Conservation (phyloP, 1,139 yeast species). For the Ashbya aceris region DNA sequence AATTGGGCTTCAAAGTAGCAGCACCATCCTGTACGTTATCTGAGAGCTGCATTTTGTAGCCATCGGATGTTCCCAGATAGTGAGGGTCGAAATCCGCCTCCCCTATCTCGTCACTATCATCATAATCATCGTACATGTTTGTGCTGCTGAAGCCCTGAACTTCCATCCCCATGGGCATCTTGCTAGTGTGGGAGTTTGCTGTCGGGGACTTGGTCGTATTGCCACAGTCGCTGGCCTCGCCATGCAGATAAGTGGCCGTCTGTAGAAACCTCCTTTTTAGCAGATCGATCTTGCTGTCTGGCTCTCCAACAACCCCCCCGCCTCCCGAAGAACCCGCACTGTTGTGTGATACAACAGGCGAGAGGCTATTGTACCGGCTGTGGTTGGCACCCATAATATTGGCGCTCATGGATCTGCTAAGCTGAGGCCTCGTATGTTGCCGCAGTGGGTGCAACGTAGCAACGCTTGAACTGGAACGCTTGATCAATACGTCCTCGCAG, state of each 20-base stretch:
- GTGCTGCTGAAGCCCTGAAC: no score
- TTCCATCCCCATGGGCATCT: not conserved
- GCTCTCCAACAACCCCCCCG: not conserved
- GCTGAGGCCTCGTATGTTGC: constrained; percentile 14
- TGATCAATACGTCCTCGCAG: constrained; percentile 1
- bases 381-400: constrained; percentile 5
- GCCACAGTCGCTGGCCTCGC: not conserved
- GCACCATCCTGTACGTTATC: not conserved
- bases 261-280: constrained; percentile 1
- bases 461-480: constrained; percentile 1
- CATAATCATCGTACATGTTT: not conserved
- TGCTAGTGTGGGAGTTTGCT: not conserved
- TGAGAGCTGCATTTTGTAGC: not conserved
- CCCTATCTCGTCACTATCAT: constrained; percentile 3
- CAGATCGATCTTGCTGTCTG: constrained; percentile 1
- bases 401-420: constrained; percentile 10
- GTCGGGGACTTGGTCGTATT: not conserved
- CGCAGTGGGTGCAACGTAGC: constrained; percentile 17
- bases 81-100: constrained; percentile 8
- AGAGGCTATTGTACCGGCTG: no score
- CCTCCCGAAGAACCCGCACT: not conserved
- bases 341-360: not conserved
- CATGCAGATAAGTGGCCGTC: constrained; percentile 1
- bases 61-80: constrained; percentile 8
- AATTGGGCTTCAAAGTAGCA: constrained; percentile 3